These are phyloP conservation scores for Microbotryum lychnidis-dioicae DNA, from an alignment of 1,284 basidiomycete genomes.

Conservation along the genomic window DNA sequence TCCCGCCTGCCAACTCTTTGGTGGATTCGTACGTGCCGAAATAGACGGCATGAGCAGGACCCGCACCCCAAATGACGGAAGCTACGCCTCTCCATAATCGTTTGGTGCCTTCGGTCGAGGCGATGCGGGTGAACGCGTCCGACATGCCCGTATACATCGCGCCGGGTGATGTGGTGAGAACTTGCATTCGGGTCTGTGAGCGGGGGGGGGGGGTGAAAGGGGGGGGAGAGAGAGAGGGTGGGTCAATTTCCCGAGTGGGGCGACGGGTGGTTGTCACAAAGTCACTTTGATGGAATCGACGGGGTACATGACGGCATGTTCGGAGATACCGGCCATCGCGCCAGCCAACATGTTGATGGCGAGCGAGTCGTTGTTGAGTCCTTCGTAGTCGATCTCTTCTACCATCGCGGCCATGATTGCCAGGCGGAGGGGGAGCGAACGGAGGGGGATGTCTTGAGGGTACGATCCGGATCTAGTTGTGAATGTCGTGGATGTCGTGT, in stretches of 20 bases:
- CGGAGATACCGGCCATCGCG: conserved; percentile 93
- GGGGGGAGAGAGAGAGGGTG: too few species aligned
- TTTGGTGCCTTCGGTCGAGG: conserved; percentile 81
- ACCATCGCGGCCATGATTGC: conserved; percentile 6
- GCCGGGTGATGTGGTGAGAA: conserved; percentile 68
- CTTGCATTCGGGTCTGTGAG: conserved; percentile 95
- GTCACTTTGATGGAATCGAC: conserved; percentile 94
- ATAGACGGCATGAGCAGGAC: conserved; percentile 96
- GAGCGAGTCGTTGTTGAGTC: conserved; percentile 32
- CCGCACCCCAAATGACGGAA: conserved; percentile 93
- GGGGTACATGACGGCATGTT: conserved; percentile 98
- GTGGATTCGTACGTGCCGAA: conserved; percentile 94
- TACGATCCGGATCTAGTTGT: neutral
- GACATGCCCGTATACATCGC: conserved; percentile 81
- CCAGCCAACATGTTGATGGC: conserved; percentile 93
- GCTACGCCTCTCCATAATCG: conserved; percentile 93
- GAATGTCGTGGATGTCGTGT: too few species aligned
- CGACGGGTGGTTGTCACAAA: neutral
- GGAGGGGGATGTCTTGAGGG: neutral
- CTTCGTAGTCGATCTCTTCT: conserved; percentile 30
- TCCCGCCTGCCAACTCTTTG: conserved; percentile 86
- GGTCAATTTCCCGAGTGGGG: neutral
- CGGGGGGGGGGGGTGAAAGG: neutral
- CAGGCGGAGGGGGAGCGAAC: neutral
- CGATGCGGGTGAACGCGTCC: conserved; percentile 80